These are phyloP conservation scores for Eucalyptus erythrocorys DNA, from an alignment of 345 rosid genomes.

Conservation along the genomic window DNA sequence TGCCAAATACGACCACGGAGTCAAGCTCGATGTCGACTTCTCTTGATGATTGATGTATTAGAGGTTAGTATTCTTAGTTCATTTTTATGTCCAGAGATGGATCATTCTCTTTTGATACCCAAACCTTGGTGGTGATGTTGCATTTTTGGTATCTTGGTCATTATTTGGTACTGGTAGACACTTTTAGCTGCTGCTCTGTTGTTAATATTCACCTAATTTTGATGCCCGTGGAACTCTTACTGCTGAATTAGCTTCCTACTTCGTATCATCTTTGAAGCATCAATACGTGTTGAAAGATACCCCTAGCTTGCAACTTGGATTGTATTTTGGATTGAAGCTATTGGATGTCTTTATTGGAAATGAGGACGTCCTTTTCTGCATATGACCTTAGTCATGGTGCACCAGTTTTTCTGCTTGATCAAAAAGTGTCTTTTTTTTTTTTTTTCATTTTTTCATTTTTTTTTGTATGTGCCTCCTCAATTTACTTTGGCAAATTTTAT, in stretches of 20 bases:
- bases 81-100: neutral
- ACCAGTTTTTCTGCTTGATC: neutral
- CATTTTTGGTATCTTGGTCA: neutral
- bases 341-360: neutral
- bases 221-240: neutral
- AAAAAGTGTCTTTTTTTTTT: too few relatives aligned
- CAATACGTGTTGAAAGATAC: neutral
- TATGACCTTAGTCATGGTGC: neutral
- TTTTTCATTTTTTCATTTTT: too few relatives aligned
- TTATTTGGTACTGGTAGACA: neutral
- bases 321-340: neutral
- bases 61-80: too few relatives aligned
- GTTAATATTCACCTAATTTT: neutral
- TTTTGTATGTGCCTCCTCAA: neutral
- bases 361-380: neutral
- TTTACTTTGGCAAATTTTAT: neutral
- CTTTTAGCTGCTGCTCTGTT: neutral
- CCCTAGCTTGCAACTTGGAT: neutral
- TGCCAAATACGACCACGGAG: too few relatives aligned
- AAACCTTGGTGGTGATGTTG: neutral
- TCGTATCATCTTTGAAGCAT: neutral
- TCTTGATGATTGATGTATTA: too few relatives aligned
- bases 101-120: neutral
- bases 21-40: too few relatives aligned
- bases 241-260: neutral